phyloP scores from a whole-genome alignment of 169 alveolate genomes.

The Eimeria acervulina region DNA sequence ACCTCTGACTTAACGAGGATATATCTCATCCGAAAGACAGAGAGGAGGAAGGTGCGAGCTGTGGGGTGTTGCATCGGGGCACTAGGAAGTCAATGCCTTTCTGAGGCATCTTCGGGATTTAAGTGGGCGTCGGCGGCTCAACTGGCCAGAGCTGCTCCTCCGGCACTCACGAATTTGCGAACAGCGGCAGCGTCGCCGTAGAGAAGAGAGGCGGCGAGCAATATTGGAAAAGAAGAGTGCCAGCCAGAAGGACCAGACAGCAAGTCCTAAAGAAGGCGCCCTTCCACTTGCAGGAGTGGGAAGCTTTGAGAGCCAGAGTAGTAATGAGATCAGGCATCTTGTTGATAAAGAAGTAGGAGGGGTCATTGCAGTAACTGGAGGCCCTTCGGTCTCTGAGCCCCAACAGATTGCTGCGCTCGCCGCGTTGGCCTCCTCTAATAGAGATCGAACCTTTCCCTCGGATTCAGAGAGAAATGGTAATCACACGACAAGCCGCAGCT shows the following conservation, averaged over 20 bases:
- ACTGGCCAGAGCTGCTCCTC: constrained; percentile 74
- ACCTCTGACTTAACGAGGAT: not conserved
- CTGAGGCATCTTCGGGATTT: constrained; percentile 57
- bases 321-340: constrained; percentile 7
- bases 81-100: constrained; percentile 61
- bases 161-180: constrained; percentile 69
- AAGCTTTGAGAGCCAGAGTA: not conserved
- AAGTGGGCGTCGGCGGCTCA: constrained; percentile 78
- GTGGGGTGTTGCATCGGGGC: not conserved
- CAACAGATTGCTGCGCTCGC: constrained; percentile 40
- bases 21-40: not conserved
- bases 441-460: not conserved
- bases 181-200: constrained; percentile 62
- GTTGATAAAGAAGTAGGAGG: constrained; percentile 36
- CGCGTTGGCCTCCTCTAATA: constrained; percentile 37
- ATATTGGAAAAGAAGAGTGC: not conserved
- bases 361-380: constrained; percentile 13
- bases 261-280: not conserved
- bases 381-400: constrained; percentile 60
- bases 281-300: not conserved
- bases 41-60: not conserved
- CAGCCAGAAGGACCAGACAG: not conserved
- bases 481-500: not conserved
- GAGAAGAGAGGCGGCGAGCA: constrained; percentile 27
- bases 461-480: not conserved